Conservation (phyloP, 2,329 filamentous ascomycete species). For the Whalleya microplaca region DNA sequence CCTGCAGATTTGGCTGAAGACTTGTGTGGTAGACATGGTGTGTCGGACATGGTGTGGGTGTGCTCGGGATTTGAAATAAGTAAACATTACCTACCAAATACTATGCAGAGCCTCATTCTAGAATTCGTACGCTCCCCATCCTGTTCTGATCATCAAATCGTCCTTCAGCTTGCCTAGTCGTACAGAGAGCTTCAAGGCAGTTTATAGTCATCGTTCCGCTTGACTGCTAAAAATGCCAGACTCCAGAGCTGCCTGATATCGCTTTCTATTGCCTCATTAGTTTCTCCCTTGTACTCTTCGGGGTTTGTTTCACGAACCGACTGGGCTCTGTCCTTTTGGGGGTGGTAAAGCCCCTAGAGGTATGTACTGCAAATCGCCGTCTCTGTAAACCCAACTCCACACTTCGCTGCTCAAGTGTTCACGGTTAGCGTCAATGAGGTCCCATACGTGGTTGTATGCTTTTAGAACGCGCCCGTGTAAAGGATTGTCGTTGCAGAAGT, state of each 20-base stretch:
- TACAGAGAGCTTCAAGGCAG: background rate
- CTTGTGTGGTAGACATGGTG: too few relatives aligned
- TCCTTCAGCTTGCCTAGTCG: background rate
- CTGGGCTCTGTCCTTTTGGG: slow-evolving; percentile 46
- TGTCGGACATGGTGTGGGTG: background rate
- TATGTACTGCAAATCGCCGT: slow-evolving; percentile 50
- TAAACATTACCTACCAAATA: slow-evolving; percentile 1
- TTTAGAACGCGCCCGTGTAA: slow-evolving; percentile 49
- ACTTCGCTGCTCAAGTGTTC: slow-evolving; percentile 59
- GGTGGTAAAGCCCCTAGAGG: slow-evolving; percentile 56
- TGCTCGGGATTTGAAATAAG: background rate
- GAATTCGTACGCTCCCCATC: background rate
- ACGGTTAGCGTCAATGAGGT: slow-evolving; percentile 60
- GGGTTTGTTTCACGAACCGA: slow-evolving; percentile 28
- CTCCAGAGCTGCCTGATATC: slow-evolving; percentile 62
- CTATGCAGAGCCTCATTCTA: slow-evolving; percentile 4
- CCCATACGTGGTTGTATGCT: slow-evolving; percentile 65
- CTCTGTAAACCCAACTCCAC: slow-evolving; percentile 63
- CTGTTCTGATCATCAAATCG: background rate
- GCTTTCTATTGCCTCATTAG: slow-evolving; percentile 44
- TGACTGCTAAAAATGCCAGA: slow-evolving; percentile 60
- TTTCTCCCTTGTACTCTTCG: background rate
- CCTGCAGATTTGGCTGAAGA: background rate
- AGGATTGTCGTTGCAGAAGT: slow-evolving; percentile 52
- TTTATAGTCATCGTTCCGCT: slow-evolving; percentile 39